phyloP scores from a whole-genome alignment of 768 basidiomycete genomes.

The Stropharia rugosoannulata region DNA sequence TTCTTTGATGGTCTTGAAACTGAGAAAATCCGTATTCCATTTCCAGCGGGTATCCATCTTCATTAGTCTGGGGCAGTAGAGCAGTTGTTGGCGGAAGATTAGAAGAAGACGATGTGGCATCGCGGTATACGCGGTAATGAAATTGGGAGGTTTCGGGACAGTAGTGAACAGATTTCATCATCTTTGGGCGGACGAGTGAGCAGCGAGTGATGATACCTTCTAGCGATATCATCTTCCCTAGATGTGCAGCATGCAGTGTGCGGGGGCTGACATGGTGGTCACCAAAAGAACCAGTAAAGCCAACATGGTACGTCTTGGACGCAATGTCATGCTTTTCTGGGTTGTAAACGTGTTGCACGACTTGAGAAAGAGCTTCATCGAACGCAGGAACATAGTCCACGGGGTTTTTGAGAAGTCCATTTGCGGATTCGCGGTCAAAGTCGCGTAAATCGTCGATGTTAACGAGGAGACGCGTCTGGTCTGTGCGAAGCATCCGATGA shows the following conservation, averaged over 20 bases:
- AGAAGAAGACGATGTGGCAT: conserved; percentile 85
- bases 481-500: conserved; percentile 74
- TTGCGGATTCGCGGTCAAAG: conserved; percentile 83
- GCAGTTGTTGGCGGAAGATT: conserved; percentile 84
- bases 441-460: conserved; percentile 96
- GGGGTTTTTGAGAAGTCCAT: conserved; percentile 88
- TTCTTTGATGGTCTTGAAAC: conserved; percentile 95
- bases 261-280: conserved; percentile 97
- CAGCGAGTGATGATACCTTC: conserved; percentile 99
- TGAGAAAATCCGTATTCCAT: conserved; percentile 92
- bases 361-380: conserved; percentile 75
- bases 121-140: conserved; percentile 88
- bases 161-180: conserved; percentile 96
- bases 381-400: conserved; percentile 86
- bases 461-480: conserved; percentile 87
- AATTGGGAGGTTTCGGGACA: conserved; percentile 85
- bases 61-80: conserved; percentile 88
- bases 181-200: conserved; percentile 96
- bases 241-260: conserved; percentile 81
- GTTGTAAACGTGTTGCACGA: conserved; percentile 76
- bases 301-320: conserved; percentile 81
- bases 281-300: conserved; percentile 95
- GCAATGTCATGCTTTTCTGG: conserved; percentile 78
- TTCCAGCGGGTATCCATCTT: conserved; percentile 81
- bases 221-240: conserved; percentile 94